phyloP scores from a whole-genome alignment of 176 grass and related monocot genomes.

The Oryza rufipogon region DNA sequence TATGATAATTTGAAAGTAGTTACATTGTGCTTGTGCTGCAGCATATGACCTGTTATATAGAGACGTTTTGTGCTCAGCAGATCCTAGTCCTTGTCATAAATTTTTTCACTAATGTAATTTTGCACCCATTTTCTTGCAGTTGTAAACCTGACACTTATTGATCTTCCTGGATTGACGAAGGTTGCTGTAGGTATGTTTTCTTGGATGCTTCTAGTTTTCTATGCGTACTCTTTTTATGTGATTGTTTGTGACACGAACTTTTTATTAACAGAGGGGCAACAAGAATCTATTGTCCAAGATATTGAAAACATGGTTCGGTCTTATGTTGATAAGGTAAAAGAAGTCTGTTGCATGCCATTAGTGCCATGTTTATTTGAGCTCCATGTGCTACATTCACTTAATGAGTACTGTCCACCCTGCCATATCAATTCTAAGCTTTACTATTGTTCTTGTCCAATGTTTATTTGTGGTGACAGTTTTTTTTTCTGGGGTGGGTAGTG shows the following conservation, averaged over 20 bases:
- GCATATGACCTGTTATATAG: not conserved
- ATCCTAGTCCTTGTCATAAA: constrained; percentile 24
- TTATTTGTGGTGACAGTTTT: not conserved
- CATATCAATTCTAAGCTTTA: not conserved
- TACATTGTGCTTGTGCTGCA: not conserved
- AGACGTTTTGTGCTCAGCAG: constrained; percentile 6
- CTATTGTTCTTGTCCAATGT: not conserved
- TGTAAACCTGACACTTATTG: constrained; percentile 98
- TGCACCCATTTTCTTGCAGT: constrained; percentile 60
- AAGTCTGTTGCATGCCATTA: constrained; percentile 22
- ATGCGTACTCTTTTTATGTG: not conserved
- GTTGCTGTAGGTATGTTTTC: constrained; percentile 89
- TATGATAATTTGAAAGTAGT: not conserved
- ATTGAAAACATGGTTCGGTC: constrained; percentile 99
- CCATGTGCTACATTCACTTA: not conserved
- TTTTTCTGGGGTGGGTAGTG: not conserved
- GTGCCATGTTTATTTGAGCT: constrained; percentile 5
- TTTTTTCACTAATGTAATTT: constrained; percentile 42
- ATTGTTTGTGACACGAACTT: constrained; percentile 5
- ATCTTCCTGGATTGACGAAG: constrained; percentile 98
- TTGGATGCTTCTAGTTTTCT: constrained; percentile 33
- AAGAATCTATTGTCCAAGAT: constrained; percentile 93
- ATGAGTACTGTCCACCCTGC: not conserved
- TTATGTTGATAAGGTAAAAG: constrained; percentile 92
- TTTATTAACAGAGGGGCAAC: constrained; percentile 78